A percentile compares a stretch with the other conserved stretches of the same genome.
These are phyloP conservation scores for Alternaria triticimaculans DNA, from an alignment of 2,329 filamentous ascomycete species.

Conservation along the genomic window DNA sequence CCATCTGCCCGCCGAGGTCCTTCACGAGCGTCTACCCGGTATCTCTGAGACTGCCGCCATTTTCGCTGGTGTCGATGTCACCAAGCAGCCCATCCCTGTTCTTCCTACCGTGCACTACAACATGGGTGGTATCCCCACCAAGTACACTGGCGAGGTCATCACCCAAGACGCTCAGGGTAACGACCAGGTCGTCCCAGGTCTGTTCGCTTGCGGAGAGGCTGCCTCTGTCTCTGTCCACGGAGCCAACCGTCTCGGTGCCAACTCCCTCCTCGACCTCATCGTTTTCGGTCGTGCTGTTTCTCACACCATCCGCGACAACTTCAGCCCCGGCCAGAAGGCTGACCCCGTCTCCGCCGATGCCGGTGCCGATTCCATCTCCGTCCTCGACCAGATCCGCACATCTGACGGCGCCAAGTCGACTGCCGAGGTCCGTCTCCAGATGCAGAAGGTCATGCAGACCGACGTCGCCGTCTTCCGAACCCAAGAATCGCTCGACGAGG, in stretches of 20 bases:
- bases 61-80: conserved; percentile 95
- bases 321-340: conserved; percentile 80
- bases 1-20: conserved; percentile 88
- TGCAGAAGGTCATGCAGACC: conserved; percentile 99
- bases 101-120: conserved; percentile 98
- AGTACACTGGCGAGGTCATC: conserved; percentile 95
- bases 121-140: conserved; percentile 98
- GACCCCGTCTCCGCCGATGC: conserved; percentile 83
- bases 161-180: conserved; percentile 85
- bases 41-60: conserved; percentile 98
- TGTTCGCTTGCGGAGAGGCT: conserved; percentile 96
- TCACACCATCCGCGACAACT: conserved; percentile 95
- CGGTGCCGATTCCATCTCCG: conserved; percentile 83
- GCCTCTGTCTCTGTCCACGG: conserved; percentile 98
- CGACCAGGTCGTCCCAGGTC: conserved; percentile 90
- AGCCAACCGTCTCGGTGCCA: conserved; percentile 96
- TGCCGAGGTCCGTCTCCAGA: conserved; percentile 83
- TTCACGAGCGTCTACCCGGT: conserved; percentile 95
- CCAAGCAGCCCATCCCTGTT: conserved; percentile 95
- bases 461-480: conserved; percentile 97
- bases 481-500: conserved; percentile 90
- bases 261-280: conserved; percentile 95
- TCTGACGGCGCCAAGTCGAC: conserved; percentile 86
- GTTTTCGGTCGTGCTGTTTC: conserved; percentile 98
- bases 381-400: conserved; percentile 84